Base-by-base conservation (phyloP, 352 stramenopile species). In the Phytophthora palmivora region DNA sequence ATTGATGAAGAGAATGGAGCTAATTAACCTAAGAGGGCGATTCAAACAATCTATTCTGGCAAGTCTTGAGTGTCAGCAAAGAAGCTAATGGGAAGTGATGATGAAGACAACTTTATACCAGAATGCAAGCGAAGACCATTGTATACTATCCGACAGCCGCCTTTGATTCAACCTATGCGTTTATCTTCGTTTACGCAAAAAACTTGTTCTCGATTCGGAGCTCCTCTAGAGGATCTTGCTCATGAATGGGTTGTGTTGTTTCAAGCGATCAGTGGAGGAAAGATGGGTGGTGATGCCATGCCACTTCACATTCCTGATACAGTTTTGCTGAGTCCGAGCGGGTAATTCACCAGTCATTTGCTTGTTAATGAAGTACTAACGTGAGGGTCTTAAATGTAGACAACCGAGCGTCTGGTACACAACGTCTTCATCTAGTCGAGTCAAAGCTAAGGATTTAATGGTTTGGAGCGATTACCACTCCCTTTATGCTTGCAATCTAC, bases 221-320 rank as follows among this genome's bases (percentile, higher is more conserved):
- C 78, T 7, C 19, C 33, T 30, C 4, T 21, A 10, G 47, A 59
- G 9, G 79, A 90, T 44, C 64, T 90, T 8, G 81, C 74, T 0
- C 67, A 79, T 37, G 81, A 90, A 59, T 90, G 81, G 81, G 68
- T 90, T 3, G 67, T 71, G 10, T 39, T 90, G 3, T 88, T 88
- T 44, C 75, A 84, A 44, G 70, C 58, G 8, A 75, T 90, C n/a
- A 60, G 64, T n/a, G 62, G 50, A 8, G 45, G 41, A 10, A 74
- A 28, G n/a, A 52, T 51, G 9, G n/a, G n/a, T n/a, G 50, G 60
- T 15, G 66, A 74, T 39, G 70, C 44, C 19, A 62, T 56, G 43
- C 64, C 30, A 24, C 76, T 90, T 22, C 55, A 72, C 11, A 79
- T 90, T 36, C 78, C 77, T 11, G 78, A 90, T 28, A 90, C 81